Percentiles rank a stretch among this genome's conserved stretches.
Conservation (phyloP, 192 early-diverging fungal genomes). For the Phycomyces nitens region DNA sequence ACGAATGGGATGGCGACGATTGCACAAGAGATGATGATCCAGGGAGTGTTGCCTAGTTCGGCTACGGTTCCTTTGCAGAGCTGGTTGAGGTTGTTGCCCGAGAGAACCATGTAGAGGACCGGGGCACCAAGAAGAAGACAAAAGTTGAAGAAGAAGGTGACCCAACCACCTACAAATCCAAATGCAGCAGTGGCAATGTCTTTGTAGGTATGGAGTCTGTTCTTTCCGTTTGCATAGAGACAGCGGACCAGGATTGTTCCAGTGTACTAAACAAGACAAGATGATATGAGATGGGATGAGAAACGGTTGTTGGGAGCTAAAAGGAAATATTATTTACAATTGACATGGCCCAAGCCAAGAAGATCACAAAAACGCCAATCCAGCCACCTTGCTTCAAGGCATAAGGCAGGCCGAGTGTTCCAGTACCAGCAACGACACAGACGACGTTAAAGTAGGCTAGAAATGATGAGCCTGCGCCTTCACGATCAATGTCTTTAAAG, state of each 20-base stretch:
- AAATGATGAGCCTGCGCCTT: slow-evolving; percentile 18
- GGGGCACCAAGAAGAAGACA: slow-evolving; percentile 49
- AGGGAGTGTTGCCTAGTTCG: slow-evolving; percentile 38
- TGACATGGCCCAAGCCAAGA: slow-evolving; percentile 34
- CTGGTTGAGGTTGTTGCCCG: slow-evolving; percentile 54
- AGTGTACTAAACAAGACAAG: too few species aligned
- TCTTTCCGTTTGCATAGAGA: slow-evolving; percentile 28
- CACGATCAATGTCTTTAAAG: slow-evolving; percentile 20
- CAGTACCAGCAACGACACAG: slow-evolving; percentile 74
- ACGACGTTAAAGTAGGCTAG: slow-evolving; percentile 46
- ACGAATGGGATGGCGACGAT: slow-evolving; percentile 63
- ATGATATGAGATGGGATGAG: too few species aligned
- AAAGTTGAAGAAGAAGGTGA: slow-evolving; percentile 53
- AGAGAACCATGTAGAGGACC: slow-evolving; percentile 60
- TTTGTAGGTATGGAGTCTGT: slow-evolving; percentile 31
- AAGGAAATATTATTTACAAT: slow-evolving; percentile 7
- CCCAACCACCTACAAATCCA: slow-evolving; percentile 44
- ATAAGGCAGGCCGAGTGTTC: slow-evolving; percentile 80
- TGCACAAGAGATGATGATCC: slow-evolving; percentile 55
- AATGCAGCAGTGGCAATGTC: slow-evolving; percentile 39
- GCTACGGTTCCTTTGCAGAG: slow-evolving; percentile 45
- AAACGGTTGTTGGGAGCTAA: too few species aligned
- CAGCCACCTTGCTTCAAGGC: slow-evolving; percentile 69
- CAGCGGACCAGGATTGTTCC: slow-evolving; percentile 31
- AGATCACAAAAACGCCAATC: slow-evolving; percentile 33